phyloP scores from a whole-genome alignment of 768 basidiomycete species.

The Strobilomyces echinocephalus region DNA sequence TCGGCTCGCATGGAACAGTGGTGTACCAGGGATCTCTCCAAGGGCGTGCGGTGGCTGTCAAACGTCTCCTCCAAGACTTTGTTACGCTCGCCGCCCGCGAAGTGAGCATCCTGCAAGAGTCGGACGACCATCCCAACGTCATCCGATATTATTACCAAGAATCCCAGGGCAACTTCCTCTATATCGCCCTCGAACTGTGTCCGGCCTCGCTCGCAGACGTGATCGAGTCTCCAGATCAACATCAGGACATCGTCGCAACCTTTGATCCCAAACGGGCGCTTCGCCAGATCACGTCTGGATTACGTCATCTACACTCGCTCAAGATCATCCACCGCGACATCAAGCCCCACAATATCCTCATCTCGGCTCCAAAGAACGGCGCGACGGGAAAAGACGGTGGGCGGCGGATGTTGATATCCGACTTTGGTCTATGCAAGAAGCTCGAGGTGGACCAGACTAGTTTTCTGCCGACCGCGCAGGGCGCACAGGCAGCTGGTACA shows the following conservation, averaged over 20 bases:
- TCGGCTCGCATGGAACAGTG: slow-evolving; percentile 94
- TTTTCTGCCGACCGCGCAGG: slow-evolving; percentile 88
- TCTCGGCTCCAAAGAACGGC: slow-evolving; percentile 64
- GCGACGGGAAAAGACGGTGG: slow-evolving; percentile 37
- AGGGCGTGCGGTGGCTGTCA: slow-evolving; percentile 96
- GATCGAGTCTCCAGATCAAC: slow-evolving; percentile 72
- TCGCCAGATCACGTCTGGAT: slow-evolving; percentile 78
- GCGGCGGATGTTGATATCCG: slow-evolving; percentile 87
- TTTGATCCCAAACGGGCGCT: slow-evolving; percentile 89
- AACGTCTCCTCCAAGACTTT: slow-evolving; percentile 91
- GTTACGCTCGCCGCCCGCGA: slow-evolving; percentile 92
- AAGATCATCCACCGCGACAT: slow-evolving; percentile 98
- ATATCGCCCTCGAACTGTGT: slow-evolving; percentile 95
- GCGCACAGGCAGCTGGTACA: slow-evolving; percentile 85
- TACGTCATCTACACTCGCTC: slow-evolving; percentile 86
- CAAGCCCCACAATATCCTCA: slow-evolving; percentile 96
- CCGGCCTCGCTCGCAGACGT: slow-evolving; percentile 87
- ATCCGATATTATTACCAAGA: slow-evolving; percentile 99
- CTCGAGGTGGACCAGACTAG: slow-evolving; percentile 95
- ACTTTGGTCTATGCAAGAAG: slow-evolving; percentile 96
- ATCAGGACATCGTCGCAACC: slow-evolving; percentile 68
- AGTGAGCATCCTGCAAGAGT: slow-evolving; percentile 90
- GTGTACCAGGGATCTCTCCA: slow-evolving; percentile 95
- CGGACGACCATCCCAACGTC: slow-evolving; percentile 98
- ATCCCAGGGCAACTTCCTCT: slow-evolving; percentile 87